A percentile compares a stretch with the other conserved stretches of the same genome.
Conservation (phyloP, 352 stramenopile species). For the Elongisporangium anandrum region DNA sequence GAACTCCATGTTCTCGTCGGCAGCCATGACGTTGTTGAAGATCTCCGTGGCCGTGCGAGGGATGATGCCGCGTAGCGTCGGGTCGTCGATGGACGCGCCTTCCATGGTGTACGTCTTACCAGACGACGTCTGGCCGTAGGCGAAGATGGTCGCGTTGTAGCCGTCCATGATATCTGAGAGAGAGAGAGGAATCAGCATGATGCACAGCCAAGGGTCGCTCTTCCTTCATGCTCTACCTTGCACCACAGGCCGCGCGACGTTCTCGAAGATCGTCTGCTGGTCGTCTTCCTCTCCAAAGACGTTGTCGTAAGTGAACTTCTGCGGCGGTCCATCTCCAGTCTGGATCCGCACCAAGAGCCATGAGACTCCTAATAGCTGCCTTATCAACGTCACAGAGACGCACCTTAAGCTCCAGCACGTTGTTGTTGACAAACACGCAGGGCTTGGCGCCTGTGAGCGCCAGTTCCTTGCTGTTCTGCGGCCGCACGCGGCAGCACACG, state of each 20-base stretch:
- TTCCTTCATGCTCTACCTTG: slow-evolving; percentile 43
- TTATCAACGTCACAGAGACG: neutral
- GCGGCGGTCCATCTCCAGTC: slow-evolving; percentile 45
- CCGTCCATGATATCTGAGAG: slow-evolving; percentile 84
- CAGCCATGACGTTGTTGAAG: slow-evolving; percentile 83
- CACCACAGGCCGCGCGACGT: slow-evolving; percentile 82
- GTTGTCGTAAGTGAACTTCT: slow-evolving; percentile 88
- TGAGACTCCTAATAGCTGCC: too few relatives aligned
- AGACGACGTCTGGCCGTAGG: slow-evolving; percentile 89
- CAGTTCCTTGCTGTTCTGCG: slow-evolving; percentile 77
- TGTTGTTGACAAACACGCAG: slow-evolving; percentile 43
- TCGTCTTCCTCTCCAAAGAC: slow-evolving; percentile 82
- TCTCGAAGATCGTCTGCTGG: slow-evolving; percentile 89
- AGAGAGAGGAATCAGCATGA: slow-evolving; percentile 5
- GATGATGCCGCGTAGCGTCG: slow-evolving; percentile 83
- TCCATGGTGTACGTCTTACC: slow-evolving; percentile 91
- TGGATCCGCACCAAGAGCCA: slow-evolving; percentile 6
- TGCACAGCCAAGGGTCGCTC: neutral
- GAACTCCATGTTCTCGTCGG: slow-evolving; percentile 91
- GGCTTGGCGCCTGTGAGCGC: slow-evolving; percentile 51
- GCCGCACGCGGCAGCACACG: slow-evolving; percentile 80
- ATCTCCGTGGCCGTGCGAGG: slow-evolving; percentile 84
- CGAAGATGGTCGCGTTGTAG: slow-evolving; percentile 94
- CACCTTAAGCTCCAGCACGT: slow-evolving; percentile 70
- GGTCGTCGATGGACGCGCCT: slow-evolving; percentile 82